A percentile compares a stretch with the other conserved stretches of the same genome.
phyloP scores from a whole-genome alignment of 345 rosid species.

The Citrus reticulata region DNA sequence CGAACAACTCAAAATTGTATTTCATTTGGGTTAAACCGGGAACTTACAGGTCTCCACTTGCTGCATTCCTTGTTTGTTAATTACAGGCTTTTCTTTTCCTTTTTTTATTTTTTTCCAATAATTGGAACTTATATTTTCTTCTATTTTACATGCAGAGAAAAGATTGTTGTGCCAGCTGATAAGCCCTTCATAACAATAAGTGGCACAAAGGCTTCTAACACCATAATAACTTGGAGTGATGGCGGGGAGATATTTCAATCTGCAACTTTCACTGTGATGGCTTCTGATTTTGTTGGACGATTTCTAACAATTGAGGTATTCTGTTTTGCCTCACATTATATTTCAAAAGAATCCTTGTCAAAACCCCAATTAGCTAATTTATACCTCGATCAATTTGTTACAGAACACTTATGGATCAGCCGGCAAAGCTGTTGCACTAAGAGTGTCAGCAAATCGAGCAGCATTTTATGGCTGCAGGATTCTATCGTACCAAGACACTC shows the following conservation, averaged over 20 bases:
- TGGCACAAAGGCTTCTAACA: constrained; percentile 44
- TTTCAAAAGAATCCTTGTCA: too few species aligned
- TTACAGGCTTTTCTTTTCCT: not conserved
- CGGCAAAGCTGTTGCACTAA: constrained; percentile 57
- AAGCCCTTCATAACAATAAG: constrained; percentile 77
- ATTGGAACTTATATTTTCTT: not conserved
- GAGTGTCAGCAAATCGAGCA: constrained; percentile 57
- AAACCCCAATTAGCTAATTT: too few species aligned
- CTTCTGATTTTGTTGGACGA: constrained; percentile 64
- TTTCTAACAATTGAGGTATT: constrained; percentile 47
- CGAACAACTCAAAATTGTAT: constrained; percentile 36
- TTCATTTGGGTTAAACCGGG: constrained; percentile 72
- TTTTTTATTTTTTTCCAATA: not conserved
- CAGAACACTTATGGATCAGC: constrained; percentile 57
- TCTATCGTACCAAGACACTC: constrained; percentile 66
- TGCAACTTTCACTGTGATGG: constrained; percentile 53
- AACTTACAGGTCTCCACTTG: constrained; percentile 46
- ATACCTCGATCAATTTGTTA: not conserved
- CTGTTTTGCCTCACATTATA: not conserved
- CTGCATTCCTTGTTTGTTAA: not conserved
- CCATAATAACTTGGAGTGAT: constrained; percentile 51
- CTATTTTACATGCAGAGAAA: constrained; percentile 35
- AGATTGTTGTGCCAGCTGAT: constrained; percentile 52
- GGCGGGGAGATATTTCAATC: constrained; percentile 48
- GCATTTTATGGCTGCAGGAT: constrained; percentile 67